Evolutionary conservation across 805 yeast species (phyloP), one percentile per base, ranked within the genome.

Genomic region (Candida wancherniae): DNA sequence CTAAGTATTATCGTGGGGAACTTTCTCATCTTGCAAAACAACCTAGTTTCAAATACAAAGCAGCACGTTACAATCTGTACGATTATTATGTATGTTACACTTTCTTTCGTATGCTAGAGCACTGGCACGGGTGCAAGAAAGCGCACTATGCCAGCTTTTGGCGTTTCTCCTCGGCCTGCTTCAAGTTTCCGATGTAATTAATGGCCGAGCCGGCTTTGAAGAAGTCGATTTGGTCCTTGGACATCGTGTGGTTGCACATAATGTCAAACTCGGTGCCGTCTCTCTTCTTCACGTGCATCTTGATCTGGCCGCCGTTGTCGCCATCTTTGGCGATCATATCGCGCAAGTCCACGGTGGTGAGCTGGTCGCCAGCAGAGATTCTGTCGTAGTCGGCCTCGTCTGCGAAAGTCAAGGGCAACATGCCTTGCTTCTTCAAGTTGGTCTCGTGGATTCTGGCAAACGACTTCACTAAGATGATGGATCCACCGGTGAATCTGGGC

Each of bases 361-460:
- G 37, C 27, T 36, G 36, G 24, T 92, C 97, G 44, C 92, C 85
- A 20, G 88, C 69, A 30, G 75, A 59, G 36, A 92, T 67, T 52
- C 56, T 72, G 59, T 92, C 97, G 57, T 90, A 92, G 54, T 92
- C 98, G 20, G 72, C 64, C 56, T 87, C 95, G 55, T 90, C 63
- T 22, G 86, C 95, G 61, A 92, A 92, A 15, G 94, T 84, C 54
- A 92, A 67, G 20, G 98, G 98, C 53, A 90, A 71, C 83, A 90
- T 78, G 60, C 98, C 98, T 70, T 92, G 98, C 63, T 92, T 92
- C 73, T 90, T 92, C 66, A 90, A 76, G 63, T 90, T 90, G 20
- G 98, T 90, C 69, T 90, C 98, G 63, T 90, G 98, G 51, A 90
- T 90, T 72, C 98, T 82, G 20, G 98, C 98, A 65, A 90, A 90